These are phyloP conservation scores for Plasmodium malariae DNA, from an alignment of 169 alveolate species.

Conservation along the genomic window DNA sequence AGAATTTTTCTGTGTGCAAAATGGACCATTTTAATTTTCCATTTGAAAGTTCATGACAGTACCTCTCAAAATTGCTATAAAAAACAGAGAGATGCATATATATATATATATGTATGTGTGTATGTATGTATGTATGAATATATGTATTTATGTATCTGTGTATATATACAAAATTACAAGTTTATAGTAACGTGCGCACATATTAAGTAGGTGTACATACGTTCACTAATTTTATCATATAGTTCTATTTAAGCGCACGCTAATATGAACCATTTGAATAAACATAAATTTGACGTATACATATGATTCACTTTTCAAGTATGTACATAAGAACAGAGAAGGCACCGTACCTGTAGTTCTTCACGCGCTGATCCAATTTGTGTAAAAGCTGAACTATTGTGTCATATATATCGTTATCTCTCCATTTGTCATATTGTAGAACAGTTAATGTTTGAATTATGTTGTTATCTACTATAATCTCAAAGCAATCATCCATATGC, in stretches of 20 bases:
- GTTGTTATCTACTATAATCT: constrained; percentile 86
- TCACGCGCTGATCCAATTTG: constrained; percentile 83
- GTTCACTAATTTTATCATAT: too few species aligned
- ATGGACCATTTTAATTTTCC: constrained; percentile 88
- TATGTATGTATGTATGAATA: neutral
- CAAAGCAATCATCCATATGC: constrained; percentile 81
- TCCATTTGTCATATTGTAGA: constrained; percentile 90
- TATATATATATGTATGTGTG: neutral
- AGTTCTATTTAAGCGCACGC: too few species aligned
- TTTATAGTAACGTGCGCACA: too few species aligned
- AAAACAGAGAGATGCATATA: neutral
- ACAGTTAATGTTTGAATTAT: constrained; percentile 86
- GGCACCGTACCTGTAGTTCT: constrained; percentile 79
- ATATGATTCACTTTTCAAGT: too few species aligned
- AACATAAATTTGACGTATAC: too few species aligned
- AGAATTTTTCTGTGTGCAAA: constrained; percentile 89
- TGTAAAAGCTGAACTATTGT: constrained; percentile 85
- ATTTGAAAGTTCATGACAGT: constrained; percentile 85
- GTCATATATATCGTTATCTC: constrained; percentile 88
- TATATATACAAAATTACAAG: neutral
- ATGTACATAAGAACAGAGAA: too few species aligned
- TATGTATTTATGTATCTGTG: neutral
- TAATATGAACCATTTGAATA: too few species aligned
- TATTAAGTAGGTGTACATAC: too few species aligned
- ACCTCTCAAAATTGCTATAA: constrained; percentile 85